A percentile compares a stretch with the other conserved stretches of the same genome.
Conservation (phyloP, 139 green algal species). For the Coccomyxa sp. region DNA sequence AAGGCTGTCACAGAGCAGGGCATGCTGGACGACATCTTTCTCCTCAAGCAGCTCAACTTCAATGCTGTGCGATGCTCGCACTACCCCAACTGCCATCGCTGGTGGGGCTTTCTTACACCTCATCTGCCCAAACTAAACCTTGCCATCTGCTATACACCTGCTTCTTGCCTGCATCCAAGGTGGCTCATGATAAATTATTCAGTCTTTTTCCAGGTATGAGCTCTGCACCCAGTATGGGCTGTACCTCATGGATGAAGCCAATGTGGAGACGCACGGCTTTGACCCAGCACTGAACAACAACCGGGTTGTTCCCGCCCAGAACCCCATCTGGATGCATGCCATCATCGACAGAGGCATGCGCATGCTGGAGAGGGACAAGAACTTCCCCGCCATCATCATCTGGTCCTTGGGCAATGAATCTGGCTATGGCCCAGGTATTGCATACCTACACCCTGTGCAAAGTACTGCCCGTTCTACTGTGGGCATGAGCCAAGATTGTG, state of each 20-base stretch:
- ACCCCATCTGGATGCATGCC: constrained; percentile 56
- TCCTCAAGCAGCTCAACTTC: constrained; percentile 95
- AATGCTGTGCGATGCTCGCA: constrained; percentile 93
- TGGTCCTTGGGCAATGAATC: constrained; percentile 88
- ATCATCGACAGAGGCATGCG: constrained; percentile 69
- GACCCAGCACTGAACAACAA: constrained; percentile 72
- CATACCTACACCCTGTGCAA: neutral
- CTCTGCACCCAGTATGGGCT: constrained; percentile 83
- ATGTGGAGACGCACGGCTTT: constrained; percentile 98
- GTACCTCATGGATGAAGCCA: constrained; percentile 95
- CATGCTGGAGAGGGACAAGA: constrained; percentile 88
- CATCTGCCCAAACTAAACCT: too few relatives aligned
- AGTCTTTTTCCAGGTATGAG: constrained; percentile 62
- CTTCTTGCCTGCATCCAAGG: too few relatives aligned
- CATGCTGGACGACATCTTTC: constrained; percentile 72
- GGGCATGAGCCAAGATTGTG: neutral
- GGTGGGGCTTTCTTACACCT: constrained; percentile 31
- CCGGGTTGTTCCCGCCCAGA: constrained; percentile 60
- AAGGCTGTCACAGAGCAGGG: constrained; percentile 43
- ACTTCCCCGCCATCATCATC: constrained; percentile 83
- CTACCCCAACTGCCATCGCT: constrained; percentile 91
- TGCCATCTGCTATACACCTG: too few relatives aligned
- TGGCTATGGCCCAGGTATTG: constrained; percentile 61
- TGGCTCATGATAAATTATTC: too few relatives aligned
- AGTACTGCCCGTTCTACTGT: neutral